A percentile compares a stretch with the other conserved stretches of the same genome.
Evolutionary conservation across 1,139 yeast genomes (phyloP).

Genomic region (Blastobotrys capitulatus): DNA sequence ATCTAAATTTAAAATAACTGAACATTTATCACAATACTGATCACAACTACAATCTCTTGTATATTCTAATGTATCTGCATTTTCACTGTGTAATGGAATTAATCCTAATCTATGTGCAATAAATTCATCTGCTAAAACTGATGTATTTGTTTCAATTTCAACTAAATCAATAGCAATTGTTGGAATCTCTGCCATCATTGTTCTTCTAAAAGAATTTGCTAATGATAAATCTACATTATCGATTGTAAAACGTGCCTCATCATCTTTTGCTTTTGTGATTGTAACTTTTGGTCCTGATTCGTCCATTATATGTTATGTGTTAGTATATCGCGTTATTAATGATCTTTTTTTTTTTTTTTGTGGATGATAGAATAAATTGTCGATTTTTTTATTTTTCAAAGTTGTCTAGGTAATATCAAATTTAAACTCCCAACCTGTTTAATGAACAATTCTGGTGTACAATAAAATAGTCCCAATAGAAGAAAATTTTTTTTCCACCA

Average conservation of each 20-base stretch:
- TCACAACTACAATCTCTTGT: conserved; percentile 97
- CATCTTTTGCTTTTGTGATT: conserved; percentile 58
- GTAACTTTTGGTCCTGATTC: conserved; percentile 74
- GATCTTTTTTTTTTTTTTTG: no score
- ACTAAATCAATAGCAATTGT: conserved; percentile 92
- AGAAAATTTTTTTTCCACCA: no score
- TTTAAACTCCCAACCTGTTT: no score
- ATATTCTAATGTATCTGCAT: conserved; percentile 61
- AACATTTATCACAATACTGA: conserved; percentile 92
- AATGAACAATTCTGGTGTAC: no score
- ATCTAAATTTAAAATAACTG: conserved; percentile 77
- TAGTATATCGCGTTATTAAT: not conserved
- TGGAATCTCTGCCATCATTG: conserved; percentile 94
- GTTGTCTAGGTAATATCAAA: no score
- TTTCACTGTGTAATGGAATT: conserved; percentile 79
- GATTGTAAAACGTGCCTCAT: conserved; percentile 84
- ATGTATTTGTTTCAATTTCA: conserved; percentile 87
- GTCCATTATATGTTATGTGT: conserved; percentile 17
- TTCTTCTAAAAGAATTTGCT: conserved; percentile 88
- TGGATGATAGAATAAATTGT: no score
- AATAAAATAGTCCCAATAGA: no score
- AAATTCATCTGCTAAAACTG: conserved; percentile 95
- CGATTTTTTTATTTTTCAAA: no score
- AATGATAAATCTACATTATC: conserved; percentile 82
- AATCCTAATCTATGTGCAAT: conserved; percentile 89